These are phyloP conservation scores for Fraxinus albicans DNA, from an alignment of 305 asterid genomes.

Conservation along the genomic window DNA sequence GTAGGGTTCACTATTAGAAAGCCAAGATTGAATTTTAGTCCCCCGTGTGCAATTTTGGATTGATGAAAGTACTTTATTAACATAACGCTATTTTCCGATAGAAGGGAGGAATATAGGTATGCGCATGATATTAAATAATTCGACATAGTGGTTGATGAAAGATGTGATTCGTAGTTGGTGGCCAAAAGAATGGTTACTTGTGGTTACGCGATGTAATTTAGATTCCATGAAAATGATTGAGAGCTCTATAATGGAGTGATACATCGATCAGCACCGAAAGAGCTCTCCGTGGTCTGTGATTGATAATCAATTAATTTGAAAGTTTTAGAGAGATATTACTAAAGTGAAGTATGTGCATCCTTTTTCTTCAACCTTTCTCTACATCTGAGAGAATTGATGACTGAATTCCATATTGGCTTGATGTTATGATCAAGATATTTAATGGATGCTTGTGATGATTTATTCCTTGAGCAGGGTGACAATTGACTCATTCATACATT, in stretches of 20 bases:
- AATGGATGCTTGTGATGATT: not conserved
- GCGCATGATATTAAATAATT: not conserved
- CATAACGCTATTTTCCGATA: not conserved
- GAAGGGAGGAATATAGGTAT: not conserved
- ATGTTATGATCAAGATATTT: not conserved
- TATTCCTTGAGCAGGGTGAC: constrained; percentile 45
- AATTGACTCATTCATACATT: constrained; percentile 30
- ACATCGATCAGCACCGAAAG: not conserved
- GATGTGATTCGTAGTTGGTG: no score
- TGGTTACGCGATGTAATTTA: no score
- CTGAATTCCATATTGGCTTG: not conserved
- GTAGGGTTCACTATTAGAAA: no score
- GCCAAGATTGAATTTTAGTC: not conserved
- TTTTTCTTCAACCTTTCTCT: not conserved
- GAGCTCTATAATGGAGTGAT: not conserved
- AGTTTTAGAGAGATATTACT: no score
- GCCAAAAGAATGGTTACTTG: no score
- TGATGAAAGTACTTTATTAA: not conserved
- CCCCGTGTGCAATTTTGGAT: not conserved
- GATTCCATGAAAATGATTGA: not conserved
- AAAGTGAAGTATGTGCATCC: no score
- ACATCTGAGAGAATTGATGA: no score
- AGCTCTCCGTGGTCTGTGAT: not conserved
- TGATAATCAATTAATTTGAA: not conserved
- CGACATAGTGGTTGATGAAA: no score